phyloP scores from a whole-genome alignment of 1,139 yeast species.

The Meyerozyma smithsonii region DNA sequence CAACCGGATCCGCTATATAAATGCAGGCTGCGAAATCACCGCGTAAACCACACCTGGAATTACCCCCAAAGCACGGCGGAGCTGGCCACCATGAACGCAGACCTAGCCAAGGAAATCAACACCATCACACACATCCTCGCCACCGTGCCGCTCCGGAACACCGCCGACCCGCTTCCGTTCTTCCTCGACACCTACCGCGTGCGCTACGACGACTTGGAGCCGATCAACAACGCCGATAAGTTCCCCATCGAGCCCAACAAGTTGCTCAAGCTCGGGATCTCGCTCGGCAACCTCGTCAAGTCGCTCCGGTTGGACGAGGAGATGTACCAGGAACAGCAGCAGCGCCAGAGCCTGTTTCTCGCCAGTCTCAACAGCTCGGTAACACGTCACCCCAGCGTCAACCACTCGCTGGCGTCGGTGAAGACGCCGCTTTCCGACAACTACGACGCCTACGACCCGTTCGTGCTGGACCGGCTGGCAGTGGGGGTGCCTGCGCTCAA shows the following conservation, averaged over 20 bases:
- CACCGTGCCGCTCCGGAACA: constrained; percentile 30
- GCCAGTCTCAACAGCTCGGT: background rate
- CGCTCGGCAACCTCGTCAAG: constrained; percentile 39
- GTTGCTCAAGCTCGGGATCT: constrained; percentile 39
- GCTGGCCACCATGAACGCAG: background rate
- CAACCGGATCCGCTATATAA: background rate
- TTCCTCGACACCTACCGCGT: constrained; percentile 32
- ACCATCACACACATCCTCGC: constrained; percentile 25
- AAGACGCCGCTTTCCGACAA: background rate
- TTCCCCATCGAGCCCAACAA: constrained; percentile 37
- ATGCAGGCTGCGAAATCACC: background rate
- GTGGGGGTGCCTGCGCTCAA: constrained; percentile 5
- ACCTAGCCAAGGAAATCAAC: constrained; percentile 20
- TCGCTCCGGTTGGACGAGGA: constrained; percentile 36
- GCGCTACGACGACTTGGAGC: constrained; percentile 23
- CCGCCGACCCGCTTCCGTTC: constrained; percentile 12
- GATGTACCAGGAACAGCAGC: constrained; percentile 17
- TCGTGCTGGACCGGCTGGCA: too few relatives aligned
- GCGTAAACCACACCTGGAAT: background rate
- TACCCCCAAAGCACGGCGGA: background rate
- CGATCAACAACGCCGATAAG: constrained; percentile 17
- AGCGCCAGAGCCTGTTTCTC: constrained; percentile 15
- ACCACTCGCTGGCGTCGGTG: constrained; percentile 1
- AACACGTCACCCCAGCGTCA: constrained; percentile 1
- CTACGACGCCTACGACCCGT: constrained; percentile 6